Evolutionary conservation across 2,329 filamentous ascomycete species (phyloP), one percentile per base, ranked within the genome.

Genomic region (Trichoderma sp.): DNA sequence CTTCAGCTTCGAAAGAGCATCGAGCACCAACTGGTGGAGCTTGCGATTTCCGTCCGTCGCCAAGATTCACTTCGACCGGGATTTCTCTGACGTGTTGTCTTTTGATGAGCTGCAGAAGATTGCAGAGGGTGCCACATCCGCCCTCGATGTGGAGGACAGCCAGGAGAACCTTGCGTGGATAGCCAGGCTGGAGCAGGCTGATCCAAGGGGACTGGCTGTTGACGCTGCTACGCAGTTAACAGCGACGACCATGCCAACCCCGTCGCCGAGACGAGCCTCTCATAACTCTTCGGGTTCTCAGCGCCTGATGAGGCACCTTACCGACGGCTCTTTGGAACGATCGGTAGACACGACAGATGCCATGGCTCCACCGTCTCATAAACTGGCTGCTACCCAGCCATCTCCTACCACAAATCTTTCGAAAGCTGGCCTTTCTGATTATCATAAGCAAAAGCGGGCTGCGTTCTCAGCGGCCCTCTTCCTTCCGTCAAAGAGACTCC

Each of bases 61-160:
- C 64, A 96, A 94, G 72, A 81, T 96, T 10, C 92, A 96, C 71
- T 85, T 83, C 67, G 92, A 97, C 73, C 83, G 92, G 26, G 85
- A 85, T 2, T 90, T 85, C 72, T 79, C 82, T 24, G 90, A 96
- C 65, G 83, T 87, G 0, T 78, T 91, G 19, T 86, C 87, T 0
- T 91, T 93, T 68, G 76, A 83, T 0, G 88, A 92, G 61, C 79
- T 97, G 3, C 90, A 93, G 69, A 73, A 81, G 6, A 80, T 91
- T 72, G 92, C 90, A 0, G 75, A 80, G 34, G 78, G 84, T 34
- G 86, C 88, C 19, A 82, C 79, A 19, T 80, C 79, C 41, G 73
- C 79, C 2, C 79, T 83, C 0, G 74, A 75, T 1, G 75, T 83
- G 15, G 83, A 85, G 7, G 81, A 89, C 64, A 85, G 81, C 28